A percentile compares a stretch with the other conserved stretches of the same genome.
Conservation (phyloP, 805 yeast species). For the Yarrowia bubula region DNA sequence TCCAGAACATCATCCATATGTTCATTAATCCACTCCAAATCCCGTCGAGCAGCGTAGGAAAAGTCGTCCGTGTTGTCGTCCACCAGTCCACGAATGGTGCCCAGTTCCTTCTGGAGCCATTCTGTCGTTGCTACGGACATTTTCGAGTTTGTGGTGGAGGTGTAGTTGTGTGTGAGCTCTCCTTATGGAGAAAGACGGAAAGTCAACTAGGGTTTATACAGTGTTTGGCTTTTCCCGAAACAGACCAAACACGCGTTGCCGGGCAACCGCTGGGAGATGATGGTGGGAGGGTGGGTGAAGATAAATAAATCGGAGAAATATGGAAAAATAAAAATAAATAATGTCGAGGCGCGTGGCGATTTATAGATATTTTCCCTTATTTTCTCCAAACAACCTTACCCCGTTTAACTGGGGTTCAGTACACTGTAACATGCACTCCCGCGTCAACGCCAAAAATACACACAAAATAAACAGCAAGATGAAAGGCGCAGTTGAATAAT, state of each 20-base stretch:
- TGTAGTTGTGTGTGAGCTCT: too few relatives aligned
- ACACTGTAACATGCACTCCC: too few relatives aligned
- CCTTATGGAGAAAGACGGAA: background rate
- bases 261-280: background rate
- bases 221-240: constrained; percentile 23
- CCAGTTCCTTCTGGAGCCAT: constrained; percentile 50
- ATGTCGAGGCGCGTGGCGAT: too few relatives aligned
- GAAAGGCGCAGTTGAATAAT: too few relatives aligned
- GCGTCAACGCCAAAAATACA: too few relatives aligned
- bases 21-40: constrained; percentile 45
- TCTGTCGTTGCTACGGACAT: constrained; percentile 47
- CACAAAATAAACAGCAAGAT: too few relatives aligned
- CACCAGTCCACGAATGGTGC: constrained; percentile 43
- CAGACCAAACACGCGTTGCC: constrained; percentile 21
- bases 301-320: background rate
- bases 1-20: constrained; percentile 43
- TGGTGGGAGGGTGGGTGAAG: too few relatives aligned
- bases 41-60: constrained; percentile 43
- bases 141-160: background rate
- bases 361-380: too few relatives aligned
- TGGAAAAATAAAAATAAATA: background rate
- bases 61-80: constrained; percentile 43
- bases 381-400: too few relatives aligned
- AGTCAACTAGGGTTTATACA: constrained; percentile 2
- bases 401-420: too few relatives aligned